phyloP scores from a whole-genome alignment of 176 grass and related monocot species.

The Juncus effusus region DNA sequence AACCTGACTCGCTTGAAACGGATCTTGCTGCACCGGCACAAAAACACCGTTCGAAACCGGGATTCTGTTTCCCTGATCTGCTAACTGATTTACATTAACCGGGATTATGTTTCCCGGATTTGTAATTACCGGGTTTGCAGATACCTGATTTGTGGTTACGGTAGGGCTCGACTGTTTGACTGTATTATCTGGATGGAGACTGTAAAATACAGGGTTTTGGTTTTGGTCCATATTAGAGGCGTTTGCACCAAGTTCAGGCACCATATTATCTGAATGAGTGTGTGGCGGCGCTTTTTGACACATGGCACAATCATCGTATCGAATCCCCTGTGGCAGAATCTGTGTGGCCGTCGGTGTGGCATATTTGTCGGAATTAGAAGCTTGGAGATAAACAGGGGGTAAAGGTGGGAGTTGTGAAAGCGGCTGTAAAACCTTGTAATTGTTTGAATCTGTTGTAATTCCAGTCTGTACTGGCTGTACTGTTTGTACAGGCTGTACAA shows the following conservation, averaged over 20 bases:
- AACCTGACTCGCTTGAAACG: constrained; percentile 32
- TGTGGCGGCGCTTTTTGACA: constrained; percentile 76
- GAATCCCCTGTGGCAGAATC: constrained; percentile 27
- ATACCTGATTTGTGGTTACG: constrained; percentile 16
- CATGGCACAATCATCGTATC: constrained; percentile 66
- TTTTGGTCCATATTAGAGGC: constrained; percentile 26
- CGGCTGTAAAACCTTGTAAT: constrained; percentile 53
- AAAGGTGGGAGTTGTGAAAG: constrained; percentile 72
- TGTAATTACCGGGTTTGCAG: not conserved
- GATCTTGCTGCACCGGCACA: constrained; percentile 41
- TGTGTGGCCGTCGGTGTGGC: constrained; percentile 19
- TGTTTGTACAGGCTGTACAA: constrained; percentile 36
- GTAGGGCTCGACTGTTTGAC: constrained; percentile 33
- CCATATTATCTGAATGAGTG: constrained; percentile 61
- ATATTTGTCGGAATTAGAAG: constrained; percentile 42
- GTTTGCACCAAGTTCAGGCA: constrained; percentile 44
- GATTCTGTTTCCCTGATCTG: not conserved
- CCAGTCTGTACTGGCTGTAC: not conserved
- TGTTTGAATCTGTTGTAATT: constrained; percentile 22
- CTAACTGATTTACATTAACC: too few relatives aligned
- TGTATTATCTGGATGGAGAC: constrained; percentile 43
- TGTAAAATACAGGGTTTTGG: constrained; percentile 43
- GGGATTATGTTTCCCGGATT: constrained; percentile 3
- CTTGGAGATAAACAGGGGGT: constrained; percentile 42
- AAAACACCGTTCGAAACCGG: constrained; percentile 43